Evolutionary conservation across 192 early-diverging fungal species (phyloP), one percentile per base, ranked within the genome.

Genomic region (Bifiguratus adelaidae): DNA sequence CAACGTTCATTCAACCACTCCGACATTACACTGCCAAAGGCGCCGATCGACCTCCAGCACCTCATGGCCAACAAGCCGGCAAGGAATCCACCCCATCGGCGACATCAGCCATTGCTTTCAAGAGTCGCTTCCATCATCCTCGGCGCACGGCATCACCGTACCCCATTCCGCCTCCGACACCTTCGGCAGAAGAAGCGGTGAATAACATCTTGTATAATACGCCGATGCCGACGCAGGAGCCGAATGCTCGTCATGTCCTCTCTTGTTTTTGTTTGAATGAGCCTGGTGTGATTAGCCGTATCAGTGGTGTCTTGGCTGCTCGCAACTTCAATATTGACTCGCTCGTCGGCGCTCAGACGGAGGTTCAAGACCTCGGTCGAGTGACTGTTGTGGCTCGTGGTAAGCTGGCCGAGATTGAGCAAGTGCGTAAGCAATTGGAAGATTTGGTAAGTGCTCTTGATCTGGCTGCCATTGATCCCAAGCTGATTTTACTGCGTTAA

Each of bases 281-380:
- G 49, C 89, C 85, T 16, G 86, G 86, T 40, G 87, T 88, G 19
- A 61, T 91, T 29, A 78, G 78, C 58, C 75, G 84, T 44, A 73
- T 88, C 2, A 81, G 75, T 53, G 95, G 86, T 16, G 86, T 92
- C 48, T 70, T 98, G 63, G 95, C 95, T 4, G 92, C 81, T 16
- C 71, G 95, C 32, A 89, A 91, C 0, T 94, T 96, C 70, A 98
- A 96, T 60, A 98, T 98, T 59, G 95, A 98, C 57, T 89, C 91
- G 41, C 69, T 98, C 30, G 92, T 98, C 7, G 95, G 92, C 7
- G 85, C 89, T 54, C 91, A 88, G 50, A 98, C 95, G 19, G 91
- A 98, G 56, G 92, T 93, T 12, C 79, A 80, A 1, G 90, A 92
- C 45, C 75, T 98, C 41, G 80, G 78, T 56, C 78, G 95, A 42